A percentile compares a stretch with the other conserved stretches of the same genome.
These are phyloP conservation scores for Carex myosuroides DNA, from an alignment of 176 grass and related monocot genomes.

Conservation along the genomic window DNA sequence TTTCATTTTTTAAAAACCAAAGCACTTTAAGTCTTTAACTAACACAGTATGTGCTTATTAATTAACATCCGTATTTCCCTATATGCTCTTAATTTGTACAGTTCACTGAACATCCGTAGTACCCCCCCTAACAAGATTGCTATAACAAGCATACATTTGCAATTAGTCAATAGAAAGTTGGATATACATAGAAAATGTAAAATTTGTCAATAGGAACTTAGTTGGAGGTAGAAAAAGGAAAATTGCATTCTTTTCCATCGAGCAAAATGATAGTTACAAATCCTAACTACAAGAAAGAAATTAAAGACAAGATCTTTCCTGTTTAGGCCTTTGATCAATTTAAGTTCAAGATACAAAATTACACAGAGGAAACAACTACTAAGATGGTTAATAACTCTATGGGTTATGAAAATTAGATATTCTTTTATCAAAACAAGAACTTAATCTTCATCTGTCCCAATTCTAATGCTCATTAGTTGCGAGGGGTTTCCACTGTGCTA, in stretches of 20 bases:
- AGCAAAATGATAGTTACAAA: neutral
- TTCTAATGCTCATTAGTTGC: slow-evolving; percentile 10
- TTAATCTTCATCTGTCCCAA: slow-evolving; percentile 3
- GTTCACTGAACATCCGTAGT: neutral
- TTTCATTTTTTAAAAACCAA: neutral
- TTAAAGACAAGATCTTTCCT: slow-evolving; percentile 2
- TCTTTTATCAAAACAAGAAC: slow-evolving; percentile 14
- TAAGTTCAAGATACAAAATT: slow-evolving; percentile 11
- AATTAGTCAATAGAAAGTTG: neutral
- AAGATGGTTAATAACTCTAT: neutral
- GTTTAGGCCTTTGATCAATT: slow-evolving; percentile 5
- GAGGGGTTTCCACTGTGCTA: slow-evolving; percentile 36
- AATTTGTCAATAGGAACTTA: neutral
- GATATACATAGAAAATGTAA: neutral
- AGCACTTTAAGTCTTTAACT: slow-evolving; percentile 3
- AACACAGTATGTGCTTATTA: neutral
- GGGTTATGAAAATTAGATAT: slow-evolving; percentile 19
- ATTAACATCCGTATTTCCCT: neutral
- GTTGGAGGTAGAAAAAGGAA: neutral
- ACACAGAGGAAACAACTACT: neutral
- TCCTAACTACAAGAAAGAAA: slow-evolving; percentile 12
- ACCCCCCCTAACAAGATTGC: neutral
- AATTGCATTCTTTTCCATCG: neutral
- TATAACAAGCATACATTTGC: neutral
- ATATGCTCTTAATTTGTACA: neutral